A percentile compares a stretch with the other conserved stretches of the same genome.
These are phyloP conservation scores for Suhomyces prunicola DNA, from an alignment of 805 yeast species.

Conservation along the genomic window DNA sequence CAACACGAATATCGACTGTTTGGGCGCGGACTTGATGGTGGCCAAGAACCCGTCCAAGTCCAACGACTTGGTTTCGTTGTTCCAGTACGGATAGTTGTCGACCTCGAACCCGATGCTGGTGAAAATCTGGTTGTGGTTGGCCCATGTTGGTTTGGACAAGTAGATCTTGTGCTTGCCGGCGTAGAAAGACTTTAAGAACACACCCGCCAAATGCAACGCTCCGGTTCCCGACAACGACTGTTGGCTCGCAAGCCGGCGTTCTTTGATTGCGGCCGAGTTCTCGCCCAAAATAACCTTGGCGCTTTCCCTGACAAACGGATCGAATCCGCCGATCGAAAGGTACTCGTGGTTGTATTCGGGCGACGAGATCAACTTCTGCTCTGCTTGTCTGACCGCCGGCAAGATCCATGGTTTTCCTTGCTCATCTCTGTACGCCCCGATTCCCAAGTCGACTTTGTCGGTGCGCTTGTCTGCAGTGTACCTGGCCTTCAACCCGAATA, in stretches of 20 bases:
- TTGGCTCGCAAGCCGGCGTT: conserved; percentile 53
- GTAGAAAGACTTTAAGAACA: conserved; percentile 55
- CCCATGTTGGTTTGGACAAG: conserved; percentile 94
- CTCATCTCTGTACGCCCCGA: conserved; percentile 76
- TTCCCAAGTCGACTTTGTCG: conserved; percentile 79
- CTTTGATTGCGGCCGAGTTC: conserved; percentile 50
- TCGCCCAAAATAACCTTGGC: conserved; percentile 70
- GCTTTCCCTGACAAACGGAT: conserved; percentile 64
- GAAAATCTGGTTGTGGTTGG: conserved; percentile 87
- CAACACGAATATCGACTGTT: conserved; percentile 74
- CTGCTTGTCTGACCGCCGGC: conserved; percentile 69
- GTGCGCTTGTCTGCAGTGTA: conserved; percentile 54
- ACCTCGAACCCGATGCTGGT: conserved; percentile 64
- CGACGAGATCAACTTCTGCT: conserved; percentile 55
- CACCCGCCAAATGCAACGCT: conserved; percentile 86
- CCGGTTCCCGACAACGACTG: conserved; percentile 89
- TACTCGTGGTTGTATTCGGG: conserved; percentile 80
- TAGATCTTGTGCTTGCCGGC: conserved; percentile 50
- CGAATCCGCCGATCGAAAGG: conserved; percentile 75
- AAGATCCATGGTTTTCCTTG: conserved; percentile 69
- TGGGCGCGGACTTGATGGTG: conserved; percentile 63
- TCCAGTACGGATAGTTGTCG: conserved; percentile 82
- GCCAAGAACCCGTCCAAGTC: conserved; percentile 65
- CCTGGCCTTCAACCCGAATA: conserved; percentile 77
- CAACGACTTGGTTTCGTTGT: conserved; percentile 63